Evolutionary conservation across 2,329 filamentous ascomycete species (phyloP), one percentile per base, ranked within the genome.

Genomic region (Phaeophleospora eucalypticola): DNA sequence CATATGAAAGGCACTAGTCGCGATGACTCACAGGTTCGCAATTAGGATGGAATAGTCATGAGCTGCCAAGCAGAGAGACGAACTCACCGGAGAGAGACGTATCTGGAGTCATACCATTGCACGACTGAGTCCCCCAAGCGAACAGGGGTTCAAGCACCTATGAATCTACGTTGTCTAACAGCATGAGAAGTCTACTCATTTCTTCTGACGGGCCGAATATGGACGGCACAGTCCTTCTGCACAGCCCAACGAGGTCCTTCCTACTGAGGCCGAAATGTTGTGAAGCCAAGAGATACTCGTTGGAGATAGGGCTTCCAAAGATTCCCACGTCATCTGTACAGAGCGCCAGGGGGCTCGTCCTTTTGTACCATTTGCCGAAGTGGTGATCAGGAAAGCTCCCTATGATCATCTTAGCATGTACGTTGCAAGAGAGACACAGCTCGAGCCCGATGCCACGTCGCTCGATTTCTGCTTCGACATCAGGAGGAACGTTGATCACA

Each of bases 311-410:
- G 60, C 85, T 90, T 41, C 83, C 83, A 59, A 93, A 93, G 17
- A 93, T 81, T 2, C 87, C 88, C 8, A 91, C 84, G 59, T 93
- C 87, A 62, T 93, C 88, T 1, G 87, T 93, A 58, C 80, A 83
- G 37, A 91, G 70, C 3, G 81, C 80, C 36, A 91, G 75, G 3
- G 78, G 74, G 41, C 78, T 80, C 2, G 43, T 75, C 18, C 74
- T 75, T 4, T 78, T 72, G 37, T 71, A 68, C 87, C 87, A 93
- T 59, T 81, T 76, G 12, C 83, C 82, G 67, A 93, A 89, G 69
- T 93, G 87, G 66, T 93, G 87, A 40, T 81, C 81, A 47, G 76
- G 59, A 57, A 77, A 79, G 1, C 81, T 79, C 0, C 85, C 84
- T 1, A 32, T 33, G 12, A 85, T 82, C 80, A 93, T 82, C 54